Conservation (phyloP, 305 asterid genomes). For the Solanum hybrid region DNA sequence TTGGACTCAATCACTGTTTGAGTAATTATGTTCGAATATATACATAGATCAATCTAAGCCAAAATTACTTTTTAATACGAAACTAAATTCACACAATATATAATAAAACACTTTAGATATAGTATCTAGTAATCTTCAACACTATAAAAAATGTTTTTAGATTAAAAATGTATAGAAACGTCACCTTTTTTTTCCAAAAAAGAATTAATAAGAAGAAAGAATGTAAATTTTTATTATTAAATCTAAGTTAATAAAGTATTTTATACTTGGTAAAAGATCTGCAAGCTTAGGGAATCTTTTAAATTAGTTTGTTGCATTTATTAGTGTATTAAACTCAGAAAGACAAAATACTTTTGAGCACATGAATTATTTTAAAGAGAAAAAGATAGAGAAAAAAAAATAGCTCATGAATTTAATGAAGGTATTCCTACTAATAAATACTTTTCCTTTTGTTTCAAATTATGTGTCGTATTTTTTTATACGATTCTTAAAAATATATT, state of each 20-base stretch:
- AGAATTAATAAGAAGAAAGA: neutral
- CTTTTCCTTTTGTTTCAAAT: neutral
- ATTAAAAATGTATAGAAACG: neutral
- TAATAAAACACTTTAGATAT: neutral
- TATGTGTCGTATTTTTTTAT: neutral
- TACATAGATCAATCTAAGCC: neutral
- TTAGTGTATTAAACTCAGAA: neutral
- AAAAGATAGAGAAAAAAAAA: neutral
- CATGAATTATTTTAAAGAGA: neutral
- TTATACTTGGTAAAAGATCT: neutral
- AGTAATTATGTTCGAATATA: neutral
- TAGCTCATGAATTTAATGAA: neutral
- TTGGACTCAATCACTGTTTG: neutral
- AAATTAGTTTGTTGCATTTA: neutral
- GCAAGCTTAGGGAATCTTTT: neutral
- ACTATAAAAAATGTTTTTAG: too few relatives aligned
- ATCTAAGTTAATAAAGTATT: neutral
- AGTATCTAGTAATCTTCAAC: neutral
- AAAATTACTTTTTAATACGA: neutral
- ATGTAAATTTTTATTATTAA: neutral
- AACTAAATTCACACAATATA: neutral
- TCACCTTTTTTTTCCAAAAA: neutral
- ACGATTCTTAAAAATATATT: neutral
- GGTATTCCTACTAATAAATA: neutral
- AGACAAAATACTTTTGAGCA: neutral